Base-by-base conservation (phyloP, 1,284 basidiomycete species). In the Irpex lacteus region DNA sequence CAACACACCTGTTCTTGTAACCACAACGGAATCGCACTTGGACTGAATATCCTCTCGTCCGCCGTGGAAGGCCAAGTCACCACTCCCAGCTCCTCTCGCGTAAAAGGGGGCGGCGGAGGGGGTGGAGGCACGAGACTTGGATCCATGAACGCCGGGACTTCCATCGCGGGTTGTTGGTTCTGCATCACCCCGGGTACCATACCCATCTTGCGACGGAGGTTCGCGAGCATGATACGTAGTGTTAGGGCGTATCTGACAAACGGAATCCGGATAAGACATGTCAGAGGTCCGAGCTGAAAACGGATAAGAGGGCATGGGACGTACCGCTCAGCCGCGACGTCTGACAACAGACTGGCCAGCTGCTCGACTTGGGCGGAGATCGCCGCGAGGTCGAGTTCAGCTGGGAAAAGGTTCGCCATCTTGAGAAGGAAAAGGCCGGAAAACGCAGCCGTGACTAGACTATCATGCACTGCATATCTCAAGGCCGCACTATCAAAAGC, bases 401-500 rank as follows among this genome's bases (percentile, higher is more conserved):
- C 77, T 0, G 92, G 92, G 80, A 95, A 95, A 19, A 95, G 82
- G 70, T 88, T 91, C 60, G 91, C 92, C 86, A 95, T 95, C 78
- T 98, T 97, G 67, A 98, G 84, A 36, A 98, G 79, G 80, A 96
- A 97, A 11, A 97, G 85, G 3, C 93, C 95, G 5, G 95, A 94
- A 76, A 98, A 98, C 1, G 94, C 92, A 18, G 94, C 91, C 0
- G 92, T 95, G 63, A 96, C 95, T 60, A 97, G 87, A 68, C 89
- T 92, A 73, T 97, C 96, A 73, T 97, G 96, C 18, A 96, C 94
- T 0, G 95, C 94, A 76, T 96, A 96, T 67, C 90, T 83, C 61
- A 94, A 82, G 52, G 92, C 91, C 67, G 91, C 90, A 60, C 91
- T 88, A 71, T n/a, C 64, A 68, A 59, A 57, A 52, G 21, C 52